A percentile compares a stretch with the other conserved stretches of the same genome.
These are phyloP conservation scores for Magnolia changhungtana DNA, from an alignment of 164 flowering plant genomes.

Conservation along the genomic window DNA sequence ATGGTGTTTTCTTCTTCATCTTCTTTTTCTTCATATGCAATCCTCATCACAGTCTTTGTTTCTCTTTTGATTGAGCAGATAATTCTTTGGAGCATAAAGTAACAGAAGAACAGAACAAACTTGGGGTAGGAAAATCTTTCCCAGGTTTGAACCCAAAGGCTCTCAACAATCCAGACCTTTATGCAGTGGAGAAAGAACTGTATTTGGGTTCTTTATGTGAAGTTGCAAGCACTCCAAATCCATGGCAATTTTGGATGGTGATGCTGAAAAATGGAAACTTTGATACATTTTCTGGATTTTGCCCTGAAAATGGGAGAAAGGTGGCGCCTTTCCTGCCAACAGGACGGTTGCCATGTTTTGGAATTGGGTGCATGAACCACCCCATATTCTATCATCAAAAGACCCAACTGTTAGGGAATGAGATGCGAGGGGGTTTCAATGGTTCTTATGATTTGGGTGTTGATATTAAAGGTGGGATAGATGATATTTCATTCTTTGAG, in stretches of 20 bases:
- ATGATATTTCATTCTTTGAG: constrained; percentile 42
- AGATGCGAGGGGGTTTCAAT: constrained; percentile 12
- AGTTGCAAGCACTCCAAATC: constrained; percentile 32
- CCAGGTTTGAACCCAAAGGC: constrained; percentile 30
- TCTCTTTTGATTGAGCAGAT: neutral
- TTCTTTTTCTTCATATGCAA: neutral
- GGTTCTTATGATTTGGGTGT: constrained; percentile 16
- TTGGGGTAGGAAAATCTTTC: constrained; percentile 52
- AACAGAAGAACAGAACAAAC: constrained; percentile 49
- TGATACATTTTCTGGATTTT: constrained; percentile 48
- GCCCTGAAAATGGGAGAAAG: constrained; percentile 64
- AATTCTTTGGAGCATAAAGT: constrained; percentile 39
- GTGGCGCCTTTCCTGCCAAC: constrained; percentile 31
- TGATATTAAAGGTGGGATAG: constrained; percentile 21
- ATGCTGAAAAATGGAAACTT: constrained; percentile 82
- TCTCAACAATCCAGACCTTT: constrained; percentile 45
- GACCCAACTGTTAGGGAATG: neutral
- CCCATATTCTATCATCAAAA: constrained; percentile 34
- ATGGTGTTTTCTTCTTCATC: neutral
- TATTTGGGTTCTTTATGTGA: constrained; percentile 68
- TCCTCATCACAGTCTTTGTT: neutral
- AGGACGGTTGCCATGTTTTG: constrained; percentile 63
- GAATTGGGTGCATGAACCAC: constrained; percentile 77
- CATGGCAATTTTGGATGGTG: constrained; percentile 52
- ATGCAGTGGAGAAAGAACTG: constrained; percentile 64